A percentile compares a stretch with the other conserved stretches of the same genome.
These are phyloP conservation scores for Wakefieldia striispora DNA, from an alignment of 768 basidiomycete species.

Conservation along the genomic window DNA sequence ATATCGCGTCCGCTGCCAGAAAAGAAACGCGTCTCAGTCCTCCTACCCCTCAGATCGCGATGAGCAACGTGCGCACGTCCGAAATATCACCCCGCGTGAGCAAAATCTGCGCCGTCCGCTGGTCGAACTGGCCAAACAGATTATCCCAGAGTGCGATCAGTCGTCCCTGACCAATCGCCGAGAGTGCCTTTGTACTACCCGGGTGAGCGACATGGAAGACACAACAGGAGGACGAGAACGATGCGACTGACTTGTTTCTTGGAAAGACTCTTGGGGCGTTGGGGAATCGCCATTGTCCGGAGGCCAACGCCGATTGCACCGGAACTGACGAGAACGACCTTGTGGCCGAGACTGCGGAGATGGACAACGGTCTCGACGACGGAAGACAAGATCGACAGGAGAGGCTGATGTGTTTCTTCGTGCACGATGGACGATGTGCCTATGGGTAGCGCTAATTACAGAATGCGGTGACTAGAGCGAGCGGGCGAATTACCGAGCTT, in stretches of 20 bases:
- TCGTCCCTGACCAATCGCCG: slow-evolving; percentile 95
- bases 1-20: slow-evolving; percentile 81
- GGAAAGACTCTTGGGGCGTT: slow-evolving; percentile 77
- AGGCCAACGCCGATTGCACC: slow-evolving; percentile 98
- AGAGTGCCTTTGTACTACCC: slow-evolving; percentile 68
- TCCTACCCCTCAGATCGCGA: neutral
- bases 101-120: slow-evolving; percentile 94
- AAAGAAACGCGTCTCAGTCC: slow-evolving; percentile 6
- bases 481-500: slow-evolving; percentile 65
- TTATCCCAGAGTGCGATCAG: slow-evolving; percentile 98
- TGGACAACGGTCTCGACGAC: slow-evolving; percentile 88
- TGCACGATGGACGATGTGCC: slow-evolving; percentile 97
- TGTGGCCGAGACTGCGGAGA: slow-evolving; percentile 79
- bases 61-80: slow-evolving; percentile 57
- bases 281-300: slow-evolving; percentile 83
- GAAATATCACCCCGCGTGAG: slow-evolving; percentile 96
- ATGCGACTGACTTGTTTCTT: slow-evolving; percentile 80
- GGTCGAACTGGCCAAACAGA: slow-evolving; percentile 88
- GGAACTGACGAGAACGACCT: slow-evolving; percentile 92
- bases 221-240: neutral
- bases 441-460: slow-evolving; percentile 11
- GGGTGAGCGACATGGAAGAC: slow-evolving; percentile 12
- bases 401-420: slow-evolving; percentile 87
- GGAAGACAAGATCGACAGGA: slow-evolving; percentile 87
- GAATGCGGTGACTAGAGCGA: neutral